Conservation (phyloP, 225 moss, liverwort and hornwort genomes). For the Marchantia paleacea region DNA sequence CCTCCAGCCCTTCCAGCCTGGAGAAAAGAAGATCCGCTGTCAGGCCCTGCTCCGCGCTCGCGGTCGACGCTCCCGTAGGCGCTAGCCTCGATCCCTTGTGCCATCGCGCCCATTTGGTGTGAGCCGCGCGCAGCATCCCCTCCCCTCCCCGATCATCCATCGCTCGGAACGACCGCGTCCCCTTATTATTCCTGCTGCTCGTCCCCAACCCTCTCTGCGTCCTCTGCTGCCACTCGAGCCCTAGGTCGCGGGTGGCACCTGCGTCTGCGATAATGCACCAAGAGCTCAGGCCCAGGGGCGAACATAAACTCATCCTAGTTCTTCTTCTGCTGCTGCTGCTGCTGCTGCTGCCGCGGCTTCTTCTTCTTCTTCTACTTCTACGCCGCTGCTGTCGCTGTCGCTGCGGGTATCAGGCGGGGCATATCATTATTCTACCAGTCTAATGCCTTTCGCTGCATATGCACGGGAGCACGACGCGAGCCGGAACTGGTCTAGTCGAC, state of each 20-base stretch:
- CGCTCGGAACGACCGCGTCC: neutral
- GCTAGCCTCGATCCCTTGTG: constrained; percentile 7
- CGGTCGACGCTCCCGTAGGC: neutral
- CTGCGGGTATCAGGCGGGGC: neutral
- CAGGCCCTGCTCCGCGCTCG: neutral
- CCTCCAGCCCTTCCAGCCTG: constrained; percentile 25
- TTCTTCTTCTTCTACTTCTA: neutral
- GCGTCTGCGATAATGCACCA: neutral
- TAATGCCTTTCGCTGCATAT: neutral
- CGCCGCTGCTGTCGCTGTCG: neutral
- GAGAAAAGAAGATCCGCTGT: constrained; percentile 30
- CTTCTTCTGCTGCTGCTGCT: neutral
- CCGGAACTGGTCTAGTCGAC: too few relatives aligned
- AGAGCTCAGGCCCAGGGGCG: too few relatives aligned
- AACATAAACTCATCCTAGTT: neutral
- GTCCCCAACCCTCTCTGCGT: too few relatives aligned
- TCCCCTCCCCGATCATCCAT: neutral
- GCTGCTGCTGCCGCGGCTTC: neutral
- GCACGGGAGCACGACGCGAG: neutral
- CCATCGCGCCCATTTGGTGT: neutral
- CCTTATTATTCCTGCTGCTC: too few relatives aligned
- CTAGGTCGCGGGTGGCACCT: neutral
- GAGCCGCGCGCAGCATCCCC: neutral
- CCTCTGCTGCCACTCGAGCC: too few relatives aligned
- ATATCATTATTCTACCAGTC: neutral